Evolutionary conservation across 116 monocot species (phyloP), one percentile per base, ranked within the genome.

Genomic region (Papilionanthe hybrid): DNA sequence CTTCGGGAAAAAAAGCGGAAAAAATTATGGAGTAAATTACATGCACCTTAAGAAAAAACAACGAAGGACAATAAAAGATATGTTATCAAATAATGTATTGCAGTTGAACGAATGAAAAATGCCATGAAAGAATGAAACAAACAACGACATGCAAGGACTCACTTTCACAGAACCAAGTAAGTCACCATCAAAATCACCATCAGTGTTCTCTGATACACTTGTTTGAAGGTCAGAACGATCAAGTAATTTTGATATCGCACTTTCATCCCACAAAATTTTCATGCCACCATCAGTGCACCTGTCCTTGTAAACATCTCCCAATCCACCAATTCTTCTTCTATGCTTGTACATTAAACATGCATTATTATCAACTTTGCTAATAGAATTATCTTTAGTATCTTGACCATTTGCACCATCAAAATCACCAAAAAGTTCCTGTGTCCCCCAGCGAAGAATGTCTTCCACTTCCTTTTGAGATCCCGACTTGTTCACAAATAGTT

Each of bases 401-500:
- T 90, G 84, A 67, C 43, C 84, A 82, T 69, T 83, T 7, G 45
- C 50, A 68, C 48, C 80, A 81, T 89, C 90, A 86, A 65, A 63
- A 77, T 91, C 85, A 82, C 79, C 79, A 32, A 99, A 99, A 76
- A 99, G 95, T 75, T 99, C 98, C 72, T 99, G 95, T 20, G 98
- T 99, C 79, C 98, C 98, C 98, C 98, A 99, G 5, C 90, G 89
- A 83, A 99, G 90, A 82, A 99, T 99, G 66, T 99, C 95, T 80
- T 95, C 94, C 44, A 99, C 95, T 86, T 99, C 98, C 80, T 95
- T 99, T 55, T 93, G 98, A 50, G 94, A 88, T 79, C 86, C 98
- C 47, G 95, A 99, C 73, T 95, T 94, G 83, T 93, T 99, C 56
- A 94, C 98, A 81, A 99, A 99, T 76, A 99, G 94, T 81, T 99